Evolutionary conservation across 352 stramenopile species (phyloP).

Genomic region (Thalassiosira exigua): DNA sequence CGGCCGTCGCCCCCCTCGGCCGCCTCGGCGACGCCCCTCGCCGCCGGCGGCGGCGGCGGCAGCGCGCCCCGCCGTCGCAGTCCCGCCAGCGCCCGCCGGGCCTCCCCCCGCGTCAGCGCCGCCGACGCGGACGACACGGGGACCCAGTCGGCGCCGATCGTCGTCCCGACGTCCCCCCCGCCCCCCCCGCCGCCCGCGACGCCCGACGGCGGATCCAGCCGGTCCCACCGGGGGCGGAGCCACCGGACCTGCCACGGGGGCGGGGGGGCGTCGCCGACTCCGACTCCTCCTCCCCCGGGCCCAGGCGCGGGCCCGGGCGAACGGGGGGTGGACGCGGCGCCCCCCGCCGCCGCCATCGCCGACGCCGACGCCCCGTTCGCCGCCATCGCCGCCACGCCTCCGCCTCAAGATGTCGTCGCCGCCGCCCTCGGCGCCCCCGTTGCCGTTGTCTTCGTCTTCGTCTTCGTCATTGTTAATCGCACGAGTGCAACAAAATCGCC

Average conservation of each 20-base stretch:
- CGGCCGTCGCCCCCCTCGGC: background rate
- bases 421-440: too few relatives aligned
- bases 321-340: too few relatives aligned
- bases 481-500: too few relatives aligned
- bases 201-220: background rate
- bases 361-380: too few relatives aligned
- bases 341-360: too few relatives aligned
- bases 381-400: too few relatives aligned
- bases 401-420: too few relatives aligned
- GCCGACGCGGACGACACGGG: conserved; percentile 47
- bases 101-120: conserved; percentile 46
- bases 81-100: conserved; percentile 35
- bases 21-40: background rate
- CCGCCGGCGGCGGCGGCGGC: background rate
- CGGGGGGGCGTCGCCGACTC: conserved; percentile 1
- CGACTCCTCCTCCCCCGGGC: too few relatives aligned
- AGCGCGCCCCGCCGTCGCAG: conserved; percentile 33
- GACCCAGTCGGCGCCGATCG: conserved; percentile 31
- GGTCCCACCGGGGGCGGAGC: conserved; percentile 51
- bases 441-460: too few relatives aligned
- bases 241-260: conserved; percentile 55
- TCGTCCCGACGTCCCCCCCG: background rate
- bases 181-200: background rate
- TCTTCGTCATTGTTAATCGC: too few relatives aligned
- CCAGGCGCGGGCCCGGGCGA: too few relatives aligned